Evolutionary conservation across 2,329 filamentous ascomycete species (phyloP).

Genomic region (Pleomassaria siparia): DNA sequence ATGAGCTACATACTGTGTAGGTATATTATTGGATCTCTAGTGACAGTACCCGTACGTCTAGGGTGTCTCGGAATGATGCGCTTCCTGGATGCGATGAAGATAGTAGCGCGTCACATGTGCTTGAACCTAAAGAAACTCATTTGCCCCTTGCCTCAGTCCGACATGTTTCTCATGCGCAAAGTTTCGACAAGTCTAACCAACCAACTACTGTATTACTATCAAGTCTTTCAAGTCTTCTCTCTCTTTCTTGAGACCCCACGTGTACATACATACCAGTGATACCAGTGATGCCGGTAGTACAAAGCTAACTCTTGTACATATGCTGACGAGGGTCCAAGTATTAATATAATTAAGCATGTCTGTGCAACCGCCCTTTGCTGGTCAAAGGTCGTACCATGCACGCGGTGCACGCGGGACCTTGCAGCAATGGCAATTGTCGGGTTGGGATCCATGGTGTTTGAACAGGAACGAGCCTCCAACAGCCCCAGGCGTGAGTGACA

Average conservation of each 20-base stretch:
- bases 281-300: too few relatives aligned
- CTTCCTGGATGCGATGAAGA: constrained; percentile 5
- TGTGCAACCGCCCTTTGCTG: constrained; percentile 7
- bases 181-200: constrained; percentile 11
- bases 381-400: neutral
- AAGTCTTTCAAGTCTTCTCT: constrained; percentile 12
- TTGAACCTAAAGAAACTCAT: too few relatives aligned
- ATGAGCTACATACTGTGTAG: too few relatives aligned
- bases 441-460: neutral
- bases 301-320: constrained; percentile 9
- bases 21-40: too few relatives aligned
- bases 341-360: constrained; percentile 12
- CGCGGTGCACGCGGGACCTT: neutral
- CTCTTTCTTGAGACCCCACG: too few relatives aligned
- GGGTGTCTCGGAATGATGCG: too few relatives aligned
- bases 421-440: neutral
- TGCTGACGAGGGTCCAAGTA: constrained; percentile 11
- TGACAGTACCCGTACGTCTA: too few relatives aligned
- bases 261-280: too few relatives aligned
- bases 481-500: neutral
- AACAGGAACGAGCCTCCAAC: neutral
- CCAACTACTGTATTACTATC: too few relatives aligned
- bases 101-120: neutral
- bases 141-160: neutral
- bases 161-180: constrained; percentile 12